Evolutionary conservation across 1,139 yeast species (phyloP).

Genomic region (Schwanniomyces etchellsii): DNA sequence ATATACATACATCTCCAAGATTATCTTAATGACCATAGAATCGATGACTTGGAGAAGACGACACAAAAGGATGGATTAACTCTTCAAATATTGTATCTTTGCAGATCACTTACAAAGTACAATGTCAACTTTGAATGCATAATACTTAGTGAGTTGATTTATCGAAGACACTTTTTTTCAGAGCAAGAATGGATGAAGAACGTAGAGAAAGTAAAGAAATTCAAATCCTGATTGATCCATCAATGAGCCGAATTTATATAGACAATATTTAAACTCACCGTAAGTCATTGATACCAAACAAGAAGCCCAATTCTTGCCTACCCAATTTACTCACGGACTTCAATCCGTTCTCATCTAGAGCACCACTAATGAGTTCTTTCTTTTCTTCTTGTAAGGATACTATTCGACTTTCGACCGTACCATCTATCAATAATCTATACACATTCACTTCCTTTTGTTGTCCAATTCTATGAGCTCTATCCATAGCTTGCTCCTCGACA

Average conservation of each 20-base stretch:
- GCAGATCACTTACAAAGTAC: slow-evolving; percentile 66
- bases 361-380: slow-evolving; percentile 70
- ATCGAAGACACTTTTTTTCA: slow-evolving; percentile 11
- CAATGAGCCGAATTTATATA: slow-evolving; percentile 2
- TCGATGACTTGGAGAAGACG: slow-evolving; percentile 28
- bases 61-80: slow-evolving; percentile 57
- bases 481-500: slow-evolving; percentile 95
- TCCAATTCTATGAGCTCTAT: slow-evolving; percentile 90
- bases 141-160: slow-evolving; percentile 34
- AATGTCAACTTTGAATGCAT: slow-evolving; percentile 61
- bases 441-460: slow-evolving; percentile 73
- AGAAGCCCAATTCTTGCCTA: slow-evolving; percentile 65
- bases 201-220: slow-evolving; percentile 30
- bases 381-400: slow-evolving; percentile 69
- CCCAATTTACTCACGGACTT: slow-evolving; percentile 62
- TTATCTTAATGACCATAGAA: slow-evolving; percentile 5
- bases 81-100: slow-evolving; percentile 69
- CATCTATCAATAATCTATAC: slow-evolving; percentile 58
- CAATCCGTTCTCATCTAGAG: slow-evolving; percentile 68
- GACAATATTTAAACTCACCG: slow-evolving; percentile 2
- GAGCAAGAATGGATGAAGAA: slow-evolving; percentile 35
- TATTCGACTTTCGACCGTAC: slow-evolving; percentile 83
- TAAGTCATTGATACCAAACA: slow-evolving; percentile 61
- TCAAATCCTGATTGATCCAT: slow-evolving; percentile 14
- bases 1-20: slow-evolving; percentile 17